phyloP scores from a whole-genome alignment of 208 protist genomes.

The Leishmania major region DNA sequence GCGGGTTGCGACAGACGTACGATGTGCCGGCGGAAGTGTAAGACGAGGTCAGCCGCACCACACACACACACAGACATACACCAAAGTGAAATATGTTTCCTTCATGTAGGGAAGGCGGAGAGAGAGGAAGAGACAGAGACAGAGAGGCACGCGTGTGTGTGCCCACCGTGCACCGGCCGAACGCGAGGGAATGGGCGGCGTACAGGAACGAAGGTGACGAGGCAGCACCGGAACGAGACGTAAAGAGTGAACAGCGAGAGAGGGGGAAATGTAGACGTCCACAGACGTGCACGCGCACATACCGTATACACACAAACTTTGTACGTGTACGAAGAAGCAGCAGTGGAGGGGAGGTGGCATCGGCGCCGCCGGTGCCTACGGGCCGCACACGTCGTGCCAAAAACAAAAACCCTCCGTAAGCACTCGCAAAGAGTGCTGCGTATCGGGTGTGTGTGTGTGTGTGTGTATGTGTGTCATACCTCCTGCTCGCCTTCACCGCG shows the following conservation, averaged over 20 bases:
- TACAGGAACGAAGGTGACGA: not conserved
- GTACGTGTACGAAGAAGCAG: not conserved
- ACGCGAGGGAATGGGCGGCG: not conserved
- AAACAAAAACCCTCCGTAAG: not conserved
- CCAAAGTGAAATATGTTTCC: slow-evolving; percentile 6
- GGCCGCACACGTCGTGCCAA: not conserved
- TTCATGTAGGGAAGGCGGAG: not conserved
- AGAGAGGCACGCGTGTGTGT: not conserved
- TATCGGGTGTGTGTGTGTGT: too few species aligned
- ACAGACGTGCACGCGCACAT: slow-evolving; percentile 3
- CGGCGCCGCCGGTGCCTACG: not conserved
- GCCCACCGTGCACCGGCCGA: not conserved
- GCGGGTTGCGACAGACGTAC: not conserved
- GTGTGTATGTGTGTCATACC: too few species aligned
- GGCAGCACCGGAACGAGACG: not conserved
- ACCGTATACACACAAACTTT: not conserved
- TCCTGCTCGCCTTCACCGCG: not conserved
- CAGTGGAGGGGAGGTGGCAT: not conserved
- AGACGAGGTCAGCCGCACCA: not conserved
- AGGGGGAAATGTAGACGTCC: not conserved
- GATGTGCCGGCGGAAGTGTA: not conserved
- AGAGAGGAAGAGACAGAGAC: not conserved
- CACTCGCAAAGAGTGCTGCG: not conserved
- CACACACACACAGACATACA: not conserved
- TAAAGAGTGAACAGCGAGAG: slow-evolving; percentile 8